phyloP scores from a whole-genome alignment of 805 yeast species.

The Wickerhamomyces strasburgensis region DNA sequence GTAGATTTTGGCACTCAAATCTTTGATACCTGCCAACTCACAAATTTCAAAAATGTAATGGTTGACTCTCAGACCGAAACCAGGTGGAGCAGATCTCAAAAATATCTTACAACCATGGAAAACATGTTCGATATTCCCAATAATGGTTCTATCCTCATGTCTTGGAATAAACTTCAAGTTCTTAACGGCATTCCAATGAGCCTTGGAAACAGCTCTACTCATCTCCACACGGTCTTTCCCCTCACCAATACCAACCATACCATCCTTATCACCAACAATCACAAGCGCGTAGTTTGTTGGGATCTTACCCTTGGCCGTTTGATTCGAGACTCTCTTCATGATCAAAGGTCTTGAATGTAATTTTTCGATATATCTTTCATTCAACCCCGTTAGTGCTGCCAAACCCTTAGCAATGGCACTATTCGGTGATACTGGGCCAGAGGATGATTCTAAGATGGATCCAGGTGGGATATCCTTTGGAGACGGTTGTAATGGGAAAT shows the following conservation, averaged over 20 bases:
- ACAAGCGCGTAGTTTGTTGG: conserved; percentile 77
- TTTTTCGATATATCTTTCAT: conserved; percentile 52
- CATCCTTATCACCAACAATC: conserved; percentile 88
- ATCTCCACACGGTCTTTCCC: conserved; percentile 83
- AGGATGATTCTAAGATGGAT: conserved; percentile 27
- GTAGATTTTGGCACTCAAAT: conserved; percentile 85
- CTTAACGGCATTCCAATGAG: conserved; percentile 91
- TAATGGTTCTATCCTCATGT: conserved; percentile 86
- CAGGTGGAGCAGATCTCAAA: conserved; percentile 84
- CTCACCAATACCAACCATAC: conserved; percentile 92
- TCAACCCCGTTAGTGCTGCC: conserved; percentile 61
- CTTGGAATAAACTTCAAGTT: conserved; percentile 78
- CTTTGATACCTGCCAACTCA: conserved; percentile 90
- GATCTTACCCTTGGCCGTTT: conserved; percentile 89
- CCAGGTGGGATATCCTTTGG: conserved; percentile 53
- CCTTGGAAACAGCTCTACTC: conserved; percentile 70
- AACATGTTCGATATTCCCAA: conserved; percentile 76
- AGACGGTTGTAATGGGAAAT: conserved; percentile 52
- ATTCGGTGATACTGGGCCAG: conserved; percentile 18
- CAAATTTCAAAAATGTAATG: conserved; percentile 87
- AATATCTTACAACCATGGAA: conserved; percentile 82
- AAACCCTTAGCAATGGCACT: conserved; percentile 45
- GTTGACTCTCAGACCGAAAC: conserved; percentile 89
- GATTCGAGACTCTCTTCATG: conserved; percentile 79
- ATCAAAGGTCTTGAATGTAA: conserved; percentile 63